phyloP scores from a whole-genome alignment of 2,329 filamentous ascomycete species.

The Zymoseptoria ardabiliae region DNA sequence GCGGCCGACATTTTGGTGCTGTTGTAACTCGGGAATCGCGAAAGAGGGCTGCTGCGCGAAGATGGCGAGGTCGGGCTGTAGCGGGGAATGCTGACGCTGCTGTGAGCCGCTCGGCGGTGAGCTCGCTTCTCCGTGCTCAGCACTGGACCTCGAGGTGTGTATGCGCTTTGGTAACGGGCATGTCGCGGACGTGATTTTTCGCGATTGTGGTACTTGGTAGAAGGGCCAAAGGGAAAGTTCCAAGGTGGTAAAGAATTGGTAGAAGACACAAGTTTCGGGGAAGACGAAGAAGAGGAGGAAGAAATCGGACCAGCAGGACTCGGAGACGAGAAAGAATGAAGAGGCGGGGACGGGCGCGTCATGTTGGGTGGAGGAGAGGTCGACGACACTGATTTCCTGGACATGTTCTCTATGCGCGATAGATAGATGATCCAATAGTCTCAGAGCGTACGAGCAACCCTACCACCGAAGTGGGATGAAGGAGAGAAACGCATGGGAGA shows the following conservation, averaged over 20 bases:
- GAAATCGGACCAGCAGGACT: constrained; percentile 2
- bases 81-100: constrained; percentile 10
- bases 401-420: not conserved
- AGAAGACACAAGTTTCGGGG: not conserved
- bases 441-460: not conserved
- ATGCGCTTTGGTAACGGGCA: constrained; percentile 16
- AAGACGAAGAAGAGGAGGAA: constrained; percentile 1
- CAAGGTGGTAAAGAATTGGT: constrained; percentile 14
- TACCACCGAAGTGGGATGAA: constrained; percentile 1
- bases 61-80: constrained; percentile 12
- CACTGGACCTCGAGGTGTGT: constrained; percentile 20
- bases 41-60: constrained; percentile 13
- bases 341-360: constrained; percentile 3
- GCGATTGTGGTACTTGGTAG: constrained; percentile 26
- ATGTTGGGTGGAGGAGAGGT: not conserved
- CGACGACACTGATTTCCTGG: constrained; percentile 1
- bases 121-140: constrained; percentile 25
- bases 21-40: constrained; percentile 12
- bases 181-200: constrained; percentile 10
- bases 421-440: not conserved
- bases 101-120: constrained; percentile 20
- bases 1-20: constrained; percentile 1
- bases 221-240: constrained; percentile 28
- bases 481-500: not conserved
- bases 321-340: constrained; percentile 7